These are phyloP conservation scores for Puccinia novopanici DNA, from an alignment of 1,284 basidiomycete genomes.

Conservation along the genomic window DNA sequence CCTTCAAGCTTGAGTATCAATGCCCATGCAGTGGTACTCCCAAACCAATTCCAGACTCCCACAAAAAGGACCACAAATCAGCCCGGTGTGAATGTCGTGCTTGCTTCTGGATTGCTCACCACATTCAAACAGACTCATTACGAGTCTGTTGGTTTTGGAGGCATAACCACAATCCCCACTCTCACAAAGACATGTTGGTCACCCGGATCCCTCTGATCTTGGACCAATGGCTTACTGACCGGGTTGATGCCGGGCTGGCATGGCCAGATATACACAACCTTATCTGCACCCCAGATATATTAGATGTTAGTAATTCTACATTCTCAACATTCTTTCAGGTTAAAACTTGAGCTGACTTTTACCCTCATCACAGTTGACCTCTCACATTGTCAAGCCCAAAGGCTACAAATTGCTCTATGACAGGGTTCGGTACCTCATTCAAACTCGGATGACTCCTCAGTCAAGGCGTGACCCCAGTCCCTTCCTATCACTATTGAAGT, in stretches of 20 bases:
- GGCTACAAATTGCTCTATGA: not conserved
- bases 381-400: too few relatives aligned
- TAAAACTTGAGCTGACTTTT: too few relatives aligned
- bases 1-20: slow-evolving; percentile 8
- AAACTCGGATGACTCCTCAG: not conserved
- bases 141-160: not conserved
- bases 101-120: not conserved
- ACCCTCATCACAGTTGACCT: too few relatives aligned
- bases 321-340: too few relatives aligned
- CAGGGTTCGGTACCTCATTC: too few relatives aligned
- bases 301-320: too few relatives aligned
- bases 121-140: too few relatives aligned
- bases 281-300: not conserved
- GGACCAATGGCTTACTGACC: not conserved
- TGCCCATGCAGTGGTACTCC: not conserved
- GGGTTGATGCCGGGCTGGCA: not conserved
- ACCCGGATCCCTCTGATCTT: not conserved
- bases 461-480: not conserved
- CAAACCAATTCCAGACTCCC: not conserved
- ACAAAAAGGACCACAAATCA: not conserved
- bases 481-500: not conserved
- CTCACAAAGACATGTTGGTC: not conserved
- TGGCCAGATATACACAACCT: not conserved
- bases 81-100: not conserved
- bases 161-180: slow-evolving; percentile 3